Conservation (phyloP, 768 basidiomycete genomes). For the Exsudoporus frostii region DNA sequence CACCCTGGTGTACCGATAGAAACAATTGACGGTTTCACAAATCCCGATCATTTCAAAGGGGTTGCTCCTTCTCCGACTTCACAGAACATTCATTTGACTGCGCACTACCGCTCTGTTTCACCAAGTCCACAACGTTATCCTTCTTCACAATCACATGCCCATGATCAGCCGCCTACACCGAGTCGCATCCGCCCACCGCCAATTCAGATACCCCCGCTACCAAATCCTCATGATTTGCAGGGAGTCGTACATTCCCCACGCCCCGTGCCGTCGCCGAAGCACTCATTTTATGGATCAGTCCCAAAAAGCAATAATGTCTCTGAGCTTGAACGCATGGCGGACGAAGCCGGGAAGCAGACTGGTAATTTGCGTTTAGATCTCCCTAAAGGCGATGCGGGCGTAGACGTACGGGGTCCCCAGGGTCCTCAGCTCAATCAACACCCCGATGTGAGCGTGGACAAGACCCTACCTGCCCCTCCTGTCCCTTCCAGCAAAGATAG, state of each 20-base stretch:
- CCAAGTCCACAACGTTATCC: slow-evolving; percentile 57
- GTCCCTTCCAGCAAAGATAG: slow-evolving; percentile 44
- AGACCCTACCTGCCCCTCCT: slow-evolving; percentile 61
- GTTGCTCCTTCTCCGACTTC: slow-evolving; percentile 56
- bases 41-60: slow-evolving; percentile 58
- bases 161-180: slow-evolving; percentile 2
- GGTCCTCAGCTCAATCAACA: slow-evolving; percentile 12
- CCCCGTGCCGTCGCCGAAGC: slow-evolving; percentile 65
- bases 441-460: slow-evolving; percentile 37
- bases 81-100: slow-evolving; percentile 54
- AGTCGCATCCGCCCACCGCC: slow-evolving; percentile 17
- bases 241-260: slow-evolving; percentile 59
- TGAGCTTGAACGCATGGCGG: slow-evolving; percentile 71
- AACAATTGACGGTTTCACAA: slow-evolving; percentile 23
- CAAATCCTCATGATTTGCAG: slow-evolving; percentile 32
- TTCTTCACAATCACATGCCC: slow-evolving; percentile 26
- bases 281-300: slow-evolving; percentile 35
- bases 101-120: slow-evolving; percentile 60
- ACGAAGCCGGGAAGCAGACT: slow-evolving; percentile 40
- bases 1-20: slow-evolving; percentile 13
- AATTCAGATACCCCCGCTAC: slow-evolving; percentile 23
- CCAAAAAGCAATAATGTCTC: slow-evolving; percentile 50
- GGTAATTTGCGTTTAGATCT: slow-evolving; percentile 28
- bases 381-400: slow-evolving; percentile 21
- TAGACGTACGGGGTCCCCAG: slow-evolving; percentile 19